Conservation (phyloP, 331 rosid genomes). For the Arachis monticola region DNA sequence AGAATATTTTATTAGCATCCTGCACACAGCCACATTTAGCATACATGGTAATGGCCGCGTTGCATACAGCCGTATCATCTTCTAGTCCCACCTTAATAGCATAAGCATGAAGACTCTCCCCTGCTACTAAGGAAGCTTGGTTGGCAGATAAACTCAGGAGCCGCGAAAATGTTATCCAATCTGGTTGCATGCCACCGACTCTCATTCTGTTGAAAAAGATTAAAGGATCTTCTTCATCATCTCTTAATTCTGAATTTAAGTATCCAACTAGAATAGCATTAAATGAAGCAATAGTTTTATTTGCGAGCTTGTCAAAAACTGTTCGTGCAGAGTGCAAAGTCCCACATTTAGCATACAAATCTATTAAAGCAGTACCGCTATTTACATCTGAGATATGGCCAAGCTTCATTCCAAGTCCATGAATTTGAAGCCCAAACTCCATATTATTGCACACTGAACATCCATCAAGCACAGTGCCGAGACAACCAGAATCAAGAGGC, state of each 20-base stretch:
- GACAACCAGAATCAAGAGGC: slow-evolving; percentile 47
- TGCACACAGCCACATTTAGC: slow-evolving; percentile 56
- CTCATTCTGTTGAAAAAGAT: slow-evolving; percentile 46
- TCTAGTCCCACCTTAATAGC: slow-evolving; percentile 52
- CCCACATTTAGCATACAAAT: slow-evolving; percentile 53
- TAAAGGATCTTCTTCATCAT: slow-evolving; percentile 49
- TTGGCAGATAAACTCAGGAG: slow-evolving; percentile 54
- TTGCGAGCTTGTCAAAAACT: slow-evolving; percentile 44
- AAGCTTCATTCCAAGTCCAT: slow-evolving; percentile 48
- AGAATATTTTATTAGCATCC: slow-evolving; percentile 51
- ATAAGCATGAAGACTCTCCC: slow-evolving; percentile 57
- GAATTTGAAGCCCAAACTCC: slow-evolving; percentile 49
- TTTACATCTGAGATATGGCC: slow-evolving; percentile 40
- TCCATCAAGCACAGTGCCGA: slow-evolving; percentile 47
- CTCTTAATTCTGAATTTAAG: slow-evolving; percentile 35
- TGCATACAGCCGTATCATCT: slow-evolving; percentile 44
- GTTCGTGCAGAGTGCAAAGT: slow-evolving; percentile 48
- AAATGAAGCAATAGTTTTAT: slow-evolving; percentile 48
- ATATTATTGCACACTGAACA: slow-evolving; percentile 55
- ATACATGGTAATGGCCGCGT: slow-evolving; percentile 58
- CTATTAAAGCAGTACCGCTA: slow-evolving; percentile 48
- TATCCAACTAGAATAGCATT: slow-evolving; percentile 60
- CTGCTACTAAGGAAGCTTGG: slow-evolving; percentile 52
- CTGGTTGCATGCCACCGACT: slow-evolving; percentile 42
- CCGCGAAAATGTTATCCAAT: slow-evolving; percentile 47